Conservation (phyloP, 495 filamentous ascomycete genomes). For the Tuber borchii region DNA sequence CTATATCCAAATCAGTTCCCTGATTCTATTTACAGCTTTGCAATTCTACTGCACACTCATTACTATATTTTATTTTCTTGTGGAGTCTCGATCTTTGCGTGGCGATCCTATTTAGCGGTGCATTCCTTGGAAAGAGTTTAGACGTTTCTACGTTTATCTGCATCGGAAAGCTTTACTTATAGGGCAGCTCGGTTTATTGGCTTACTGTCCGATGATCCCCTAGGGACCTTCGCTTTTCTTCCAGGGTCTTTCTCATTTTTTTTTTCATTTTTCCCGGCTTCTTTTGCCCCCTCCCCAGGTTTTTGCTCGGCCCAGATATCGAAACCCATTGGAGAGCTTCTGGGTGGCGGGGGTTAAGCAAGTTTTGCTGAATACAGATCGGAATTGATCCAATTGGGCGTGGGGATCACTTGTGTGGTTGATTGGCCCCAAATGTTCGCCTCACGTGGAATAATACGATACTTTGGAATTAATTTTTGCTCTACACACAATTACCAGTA, state of each 20-base stretch:
- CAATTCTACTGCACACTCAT: conserved; percentile 17
- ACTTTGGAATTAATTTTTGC: conserved; percentile 24
- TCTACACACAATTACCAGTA: conserved; percentile 5
- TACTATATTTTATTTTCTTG: conserved; percentile 30
- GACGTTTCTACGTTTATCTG: conserved; percentile 17
- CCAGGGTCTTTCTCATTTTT: neutral
- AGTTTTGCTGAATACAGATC: neutral
- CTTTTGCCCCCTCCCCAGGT: conserved; percentile 25
- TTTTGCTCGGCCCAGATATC: conserved; percentile 12
- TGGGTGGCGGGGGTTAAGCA: conserved; percentile 18
- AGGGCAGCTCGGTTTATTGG: conserved; percentile 34
- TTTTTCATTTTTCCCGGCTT: conserved; percentile 17
- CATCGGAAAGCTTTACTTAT: conserved; percentile 33
- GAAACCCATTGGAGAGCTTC: conserved; percentile 26
- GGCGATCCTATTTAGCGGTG: conserved; percentile 22
- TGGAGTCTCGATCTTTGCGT: conserved; percentile 19
- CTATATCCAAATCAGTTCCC: conserved; percentile 22
- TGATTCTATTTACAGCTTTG: conserved; percentile 19
- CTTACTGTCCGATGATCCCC: conserved; percentile 35
- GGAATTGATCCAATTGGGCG: conserved; percentile 29
- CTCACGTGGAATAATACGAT: conserved; percentile 27
- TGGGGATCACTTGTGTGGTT: conserved; percentile 29
- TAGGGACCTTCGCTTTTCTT: conserved; percentile 22
- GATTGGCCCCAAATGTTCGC: conserved; percentile 14
- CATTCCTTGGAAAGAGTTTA: conserved; percentile 31